phyloP scores from a whole-genome alignment of 176 grass and related monocot species.

The Avena eriantha region DNA sequence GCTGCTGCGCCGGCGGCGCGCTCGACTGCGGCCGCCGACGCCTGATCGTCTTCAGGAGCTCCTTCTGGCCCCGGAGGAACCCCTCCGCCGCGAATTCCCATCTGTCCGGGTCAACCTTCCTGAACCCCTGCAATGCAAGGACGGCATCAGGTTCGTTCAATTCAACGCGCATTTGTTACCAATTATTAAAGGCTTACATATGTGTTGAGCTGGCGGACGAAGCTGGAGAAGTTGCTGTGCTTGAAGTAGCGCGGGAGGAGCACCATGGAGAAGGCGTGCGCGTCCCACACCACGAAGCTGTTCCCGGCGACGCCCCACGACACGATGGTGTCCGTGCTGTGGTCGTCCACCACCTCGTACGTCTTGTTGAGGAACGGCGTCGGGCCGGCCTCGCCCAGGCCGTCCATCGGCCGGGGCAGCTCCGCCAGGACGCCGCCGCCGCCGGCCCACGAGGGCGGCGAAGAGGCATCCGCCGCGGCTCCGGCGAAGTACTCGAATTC shows the following conservation, averaged over 20 bases:
- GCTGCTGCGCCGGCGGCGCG: constrained; percentile 30
- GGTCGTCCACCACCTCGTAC: constrained; percentile 85
- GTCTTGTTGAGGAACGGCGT: constrained; percentile 91
- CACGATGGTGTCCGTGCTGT: constrained; percentile 48
- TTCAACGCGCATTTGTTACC: not conserved
- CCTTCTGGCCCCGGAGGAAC: constrained; percentile 74
- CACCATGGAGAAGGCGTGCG: constrained; percentile 65
- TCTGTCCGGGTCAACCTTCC: constrained; percentile 81
- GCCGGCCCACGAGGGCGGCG: constrained; percentile 22
- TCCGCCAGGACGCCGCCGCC: not conserved
- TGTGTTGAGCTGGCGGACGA: constrained; percentile 85
- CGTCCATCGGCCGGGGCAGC: constrained; percentile 77
- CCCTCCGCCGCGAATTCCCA: constrained; percentile 95
- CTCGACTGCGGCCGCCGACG: constrained; percentile 54
- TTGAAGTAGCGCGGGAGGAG: constrained; percentile 86
- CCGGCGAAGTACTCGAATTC: constrained; percentile 45
- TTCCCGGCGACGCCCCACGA: constrained; percentile 67
- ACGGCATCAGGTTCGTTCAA: too few relatives aligned
- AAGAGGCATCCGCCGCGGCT: constrained; percentile 14
- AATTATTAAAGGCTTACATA: constrained; percentile 47
- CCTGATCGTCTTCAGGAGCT: constrained; percentile 82
- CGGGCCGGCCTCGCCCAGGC: constrained; percentile 71
- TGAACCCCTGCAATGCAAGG: constrained; percentile 77
- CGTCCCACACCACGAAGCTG: constrained; percentile 90
- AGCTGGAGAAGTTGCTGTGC: constrained; percentile 98